phyloP scores from a whole-genome alignment of 805 yeast species.

The Yarrowia divulgata region DNA sequence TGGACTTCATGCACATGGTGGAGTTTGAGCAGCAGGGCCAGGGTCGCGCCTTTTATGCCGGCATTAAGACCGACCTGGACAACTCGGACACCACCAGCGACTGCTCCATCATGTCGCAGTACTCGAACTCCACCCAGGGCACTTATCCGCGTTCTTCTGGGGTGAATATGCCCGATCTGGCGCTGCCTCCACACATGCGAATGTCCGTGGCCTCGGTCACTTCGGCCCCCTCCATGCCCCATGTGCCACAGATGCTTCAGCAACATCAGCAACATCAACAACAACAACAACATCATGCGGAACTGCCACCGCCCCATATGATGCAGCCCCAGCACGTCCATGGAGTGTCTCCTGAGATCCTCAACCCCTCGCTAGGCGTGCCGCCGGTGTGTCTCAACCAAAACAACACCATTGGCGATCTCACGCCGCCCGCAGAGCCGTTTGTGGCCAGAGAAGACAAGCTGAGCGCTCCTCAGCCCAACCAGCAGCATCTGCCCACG shows the following conservation, averaged over 20 bases:
- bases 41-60: slow-evolving; percentile 24
- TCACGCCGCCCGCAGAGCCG: slow-evolving; percentile 36
- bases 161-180: slow-evolving; percentile 12
- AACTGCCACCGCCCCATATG: not conserved
- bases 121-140: slow-evolving; percentile 26
- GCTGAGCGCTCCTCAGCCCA: not conserved
- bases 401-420: slow-evolving; percentile 19
- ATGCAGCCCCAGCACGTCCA: slow-evolving; percentile 5
- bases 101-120: slow-evolving; percentile 35
- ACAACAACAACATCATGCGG: not conserved
- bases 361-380: slow-evolving; percentile 15
- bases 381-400: slow-evolving; percentile 2
- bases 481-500: not conserved
- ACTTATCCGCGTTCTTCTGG: slow-evolving; percentile 11
- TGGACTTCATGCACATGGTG: slow-evolving; percentile 36
- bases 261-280: not conserved
- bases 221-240: not conserved
- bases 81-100: slow-evolving; percentile 37
- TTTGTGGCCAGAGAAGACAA: slow-evolving; percentile 25
- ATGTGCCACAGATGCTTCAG: slow-evolving; percentile 1
- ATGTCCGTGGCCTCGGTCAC: slow-evolving; percentile 19
- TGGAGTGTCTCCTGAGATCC: slow-evolving; percentile 17
- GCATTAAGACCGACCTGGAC: slow-evolving; percentile 32
- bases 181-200: slow-evolving; percentile 26
- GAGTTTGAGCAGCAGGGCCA: slow-evolving; percentile 39